These are phyloP conservation scores for Pseudocercospora pini-densiflorae DNA, from an alignment of 2,329 filamentous ascomycete genomes.

Conservation along the genomic window DNA sequence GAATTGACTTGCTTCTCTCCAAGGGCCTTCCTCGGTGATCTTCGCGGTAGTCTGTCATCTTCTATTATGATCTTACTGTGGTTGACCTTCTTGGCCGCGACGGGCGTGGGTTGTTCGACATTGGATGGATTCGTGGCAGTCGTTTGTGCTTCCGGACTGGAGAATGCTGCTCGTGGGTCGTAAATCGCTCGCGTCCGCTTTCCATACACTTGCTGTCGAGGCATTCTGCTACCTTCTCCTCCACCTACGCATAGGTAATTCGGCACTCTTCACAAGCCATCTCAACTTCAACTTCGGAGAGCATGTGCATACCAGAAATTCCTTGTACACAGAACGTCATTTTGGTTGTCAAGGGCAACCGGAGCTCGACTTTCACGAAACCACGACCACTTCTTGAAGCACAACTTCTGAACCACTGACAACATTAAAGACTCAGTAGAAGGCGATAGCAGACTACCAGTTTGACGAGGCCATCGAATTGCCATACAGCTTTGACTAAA, in stretches of 20 bases:
- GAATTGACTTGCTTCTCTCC: slow-evolving; percentile 31
- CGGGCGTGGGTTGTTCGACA: slow-evolving; percentile 7
- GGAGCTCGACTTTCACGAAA: not conserved
- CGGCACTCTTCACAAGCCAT: not conserved
- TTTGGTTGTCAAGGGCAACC: not conserved
- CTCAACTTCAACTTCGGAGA: not conserved
- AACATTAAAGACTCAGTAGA: not conserved
- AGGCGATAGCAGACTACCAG: not conserved
- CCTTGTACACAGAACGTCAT: slow-evolving; percentile 1
- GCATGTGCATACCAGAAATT: not conserved
- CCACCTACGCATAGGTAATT: not conserved
- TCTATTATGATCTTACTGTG: not conserved
- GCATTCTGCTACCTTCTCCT: not conserved
- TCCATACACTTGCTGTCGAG: slow-evolving; percentile 37
- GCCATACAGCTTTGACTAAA: not conserved
- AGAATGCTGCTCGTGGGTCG: slow-evolving; percentile 29
- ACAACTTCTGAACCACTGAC: not conserved
- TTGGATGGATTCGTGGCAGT: slow-evolving; percentile 14
- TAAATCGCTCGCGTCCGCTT: slow-evolving; percentile 42
- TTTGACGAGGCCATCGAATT: not conserved
- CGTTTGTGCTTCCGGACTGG: slow-evolving; percentile 29
- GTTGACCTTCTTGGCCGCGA: slow-evolving; percentile 12
- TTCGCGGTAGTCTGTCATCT: not conserved
- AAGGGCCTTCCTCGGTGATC: slow-evolving; percentile 25
- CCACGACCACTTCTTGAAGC: not conserved